Evolutionary conservation across 2,329 filamentous ascomycete species (phyloP).

Genomic region (Diplodia corticola): DNA sequence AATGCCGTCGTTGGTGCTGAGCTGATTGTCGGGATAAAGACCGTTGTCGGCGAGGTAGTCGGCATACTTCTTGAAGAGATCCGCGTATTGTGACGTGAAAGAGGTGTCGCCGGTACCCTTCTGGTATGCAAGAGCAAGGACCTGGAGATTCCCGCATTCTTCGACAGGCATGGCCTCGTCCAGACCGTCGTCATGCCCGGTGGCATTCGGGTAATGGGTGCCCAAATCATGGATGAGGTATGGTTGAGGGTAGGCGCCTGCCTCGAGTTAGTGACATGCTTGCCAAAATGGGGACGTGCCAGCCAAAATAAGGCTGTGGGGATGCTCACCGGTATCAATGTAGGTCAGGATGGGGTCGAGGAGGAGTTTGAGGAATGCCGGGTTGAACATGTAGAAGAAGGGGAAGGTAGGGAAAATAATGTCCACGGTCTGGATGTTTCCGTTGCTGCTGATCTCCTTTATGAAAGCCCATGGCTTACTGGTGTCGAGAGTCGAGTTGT

Average conservation of each 20-base stretch:
- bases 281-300: too few species aligned
- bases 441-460: constrained; percentile 48
- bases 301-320: too few species aligned
- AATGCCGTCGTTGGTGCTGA: constrained; percentile 47
- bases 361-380: constrained; percentile 46
- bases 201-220: constrained; percentile 44
- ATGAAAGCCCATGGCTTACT: constrained; percentile 41
- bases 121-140: constrained; percentile 42
- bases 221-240: constrained; percentile 47
- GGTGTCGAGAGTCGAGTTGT: constrained; percentile 36
- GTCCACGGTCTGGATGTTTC: constrained; percentile 47
- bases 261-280: not conserved
- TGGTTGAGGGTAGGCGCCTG: constrained; percentile 27
- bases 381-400: constrained; percentile 46
- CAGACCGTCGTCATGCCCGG: constrained; percentile 40
- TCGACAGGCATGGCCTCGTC: constrained; percentile 48
- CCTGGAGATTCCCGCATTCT: constrained; percentile 44
- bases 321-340: constrained; percentile 42
- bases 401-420: constrained; percentile 47
- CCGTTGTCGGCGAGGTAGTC: constrained; percentile 45
- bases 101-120: constrained; percentile 41
- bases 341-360: constrained; percentile 48
- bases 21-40: constrained; percentile 42
- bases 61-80: constrained; percentile 41
- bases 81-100: constrained; percentile 40